These are phyloP conservation scores for Neurospora tetrasperma DNA, from an alignment of 495 filamentous ascomycete genomes.

Conservation along the genomic window DNA sequence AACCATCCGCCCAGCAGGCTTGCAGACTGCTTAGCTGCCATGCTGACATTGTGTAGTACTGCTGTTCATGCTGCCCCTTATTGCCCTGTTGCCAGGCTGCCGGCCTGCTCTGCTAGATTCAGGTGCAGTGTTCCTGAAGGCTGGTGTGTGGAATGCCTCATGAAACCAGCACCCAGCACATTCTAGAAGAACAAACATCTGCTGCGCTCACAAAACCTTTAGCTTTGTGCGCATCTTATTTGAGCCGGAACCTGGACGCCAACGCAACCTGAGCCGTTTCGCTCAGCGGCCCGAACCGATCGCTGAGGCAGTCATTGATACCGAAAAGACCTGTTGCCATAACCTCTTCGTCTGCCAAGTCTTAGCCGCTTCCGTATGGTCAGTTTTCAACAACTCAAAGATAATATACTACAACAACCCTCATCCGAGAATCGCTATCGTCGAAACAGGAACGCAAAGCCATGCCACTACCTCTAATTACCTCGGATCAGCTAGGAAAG, in stretches of 20 bases:
- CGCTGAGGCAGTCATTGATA: not conserved
- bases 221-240: not conserved
- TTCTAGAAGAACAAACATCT: not conserved
- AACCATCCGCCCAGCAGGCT: slow-evolving; percentile 13
- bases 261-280: not conserved
- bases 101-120: not conserved
- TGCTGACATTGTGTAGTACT: slow-evolving; percentile 14
- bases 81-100: not conserved
- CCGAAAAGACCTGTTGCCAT: not conserved
- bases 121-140: slow-evolving; percentile 1
- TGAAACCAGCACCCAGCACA: not conserved
- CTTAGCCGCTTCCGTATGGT: not conserved
- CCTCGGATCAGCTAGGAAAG: not conserved
- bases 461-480: not conserved
- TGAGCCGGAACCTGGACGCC: not conserved
- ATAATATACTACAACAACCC: not conserved
- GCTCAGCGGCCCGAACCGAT: not conserved
- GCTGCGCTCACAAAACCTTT: not conserved
- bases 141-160: not conserved
- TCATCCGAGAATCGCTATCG: not conserved
- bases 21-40: slow-evolving; percentile 11
- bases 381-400: not conserved
- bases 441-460: not conserved
- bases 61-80: not conserved
- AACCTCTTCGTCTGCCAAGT: not conserved